Evolutionary conservation across 257 asterid genomes (phyloP).

Genomic region (Lithospermum erythrorhizon): DNA sequence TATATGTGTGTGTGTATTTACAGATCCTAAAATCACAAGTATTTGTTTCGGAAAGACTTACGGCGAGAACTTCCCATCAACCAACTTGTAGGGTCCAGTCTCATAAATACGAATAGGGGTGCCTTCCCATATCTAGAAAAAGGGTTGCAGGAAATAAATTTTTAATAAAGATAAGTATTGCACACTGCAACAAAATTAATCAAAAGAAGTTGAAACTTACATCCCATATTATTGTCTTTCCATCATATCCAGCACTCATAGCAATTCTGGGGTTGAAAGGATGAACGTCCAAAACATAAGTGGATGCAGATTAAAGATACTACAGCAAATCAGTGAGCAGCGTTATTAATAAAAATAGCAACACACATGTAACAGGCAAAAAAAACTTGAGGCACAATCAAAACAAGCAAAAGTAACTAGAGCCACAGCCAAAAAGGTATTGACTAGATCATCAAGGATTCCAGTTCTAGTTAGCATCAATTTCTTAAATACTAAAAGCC

Average conservation of each 20-base stretch:
- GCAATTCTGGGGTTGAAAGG: constrained; percentile 97
- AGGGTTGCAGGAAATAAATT: constrained; percentile 12
- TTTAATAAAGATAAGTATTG: constrained; percentile 8
- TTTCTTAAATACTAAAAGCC: too few species aligned
- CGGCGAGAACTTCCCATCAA: constrained; percentile 92
- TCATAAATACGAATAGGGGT: constrained; percentile 64
- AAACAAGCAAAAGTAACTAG: too few species aligned
- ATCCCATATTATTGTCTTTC: constrained; percentile 96
- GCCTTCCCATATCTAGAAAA: constrained; percentile 82
- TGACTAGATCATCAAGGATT: too few species aligned
- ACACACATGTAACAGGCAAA: not conserved
- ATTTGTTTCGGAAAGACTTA: constrained; percentile 24
- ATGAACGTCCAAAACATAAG: constrained; percentile 97
- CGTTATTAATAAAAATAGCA: not conserved
- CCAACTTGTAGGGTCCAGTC: constrained; percentile 84
- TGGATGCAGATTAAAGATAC: constrained; percentile 34
- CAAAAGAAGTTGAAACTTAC: constrained; percentile 42
- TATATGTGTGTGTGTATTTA: too few species aligned
- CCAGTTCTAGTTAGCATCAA: too few species aligned
- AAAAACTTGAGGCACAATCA: not conserved
- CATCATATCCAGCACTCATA: constrained; percentile 99
- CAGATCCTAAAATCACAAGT: not conserved
- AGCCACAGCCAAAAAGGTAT: too few species aligned
- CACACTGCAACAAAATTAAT: constrained; percentile 1
- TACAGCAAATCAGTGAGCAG: constrained; percentile 5